These are phyloP conservation scores for Solidago caesia DNA, from an alignment of 129 eudicot genomes.

Conservation along the genomic window DNA sequence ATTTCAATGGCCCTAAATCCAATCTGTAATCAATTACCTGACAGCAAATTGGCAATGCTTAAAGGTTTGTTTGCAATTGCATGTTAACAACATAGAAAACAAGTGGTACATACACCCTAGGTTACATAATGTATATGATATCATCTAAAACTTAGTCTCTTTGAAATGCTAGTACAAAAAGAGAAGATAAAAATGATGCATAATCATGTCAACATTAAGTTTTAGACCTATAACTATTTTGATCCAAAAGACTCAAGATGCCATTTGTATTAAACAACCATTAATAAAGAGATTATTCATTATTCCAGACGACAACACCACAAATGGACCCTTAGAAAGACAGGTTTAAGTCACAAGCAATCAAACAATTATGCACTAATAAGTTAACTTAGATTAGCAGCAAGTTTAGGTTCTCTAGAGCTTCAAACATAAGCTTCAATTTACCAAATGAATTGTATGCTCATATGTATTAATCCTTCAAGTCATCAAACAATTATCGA, in stretches of 20 bases:
- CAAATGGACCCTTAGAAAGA: slow-evolving; percentile 15
- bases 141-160: not conserved
- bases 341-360: slow-evolving; percentile 25
- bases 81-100: too few relatives aligned
- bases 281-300: slow-evolving; percentile 10
- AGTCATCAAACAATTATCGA: slow-evolving; percentile 14
- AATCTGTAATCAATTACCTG: too few relatives aligned
- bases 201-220: not conserved
- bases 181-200: not conserved
- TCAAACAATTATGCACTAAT: slow-evolving; percentile 18
- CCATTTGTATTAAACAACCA: not conserved
- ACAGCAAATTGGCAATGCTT: too few relatives aligned
- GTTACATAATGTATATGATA: too few relatives aligned
- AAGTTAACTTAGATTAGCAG: slow-evolving; percentile 33
- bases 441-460: slow-evolving; percentile 16
- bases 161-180: not conserved
- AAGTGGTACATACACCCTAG: not conserved
- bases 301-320: not conserved
- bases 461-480: slow-evolving; percentile 3
- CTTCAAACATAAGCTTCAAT: slow-evolving; percentile 29
- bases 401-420: slow-evolving; percentile 25
- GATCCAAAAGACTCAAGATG: slow-evolving; percentile 6
- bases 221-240: not conserved
- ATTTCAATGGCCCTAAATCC: not conserved
- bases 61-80: too few relatives aligned